Percentiles rank a stretch among this genome's conserved stretches.
Evolutionary conservation across 23 red algal species (phyloP).

Genomic region (Gracilaria caudata): DNA sequence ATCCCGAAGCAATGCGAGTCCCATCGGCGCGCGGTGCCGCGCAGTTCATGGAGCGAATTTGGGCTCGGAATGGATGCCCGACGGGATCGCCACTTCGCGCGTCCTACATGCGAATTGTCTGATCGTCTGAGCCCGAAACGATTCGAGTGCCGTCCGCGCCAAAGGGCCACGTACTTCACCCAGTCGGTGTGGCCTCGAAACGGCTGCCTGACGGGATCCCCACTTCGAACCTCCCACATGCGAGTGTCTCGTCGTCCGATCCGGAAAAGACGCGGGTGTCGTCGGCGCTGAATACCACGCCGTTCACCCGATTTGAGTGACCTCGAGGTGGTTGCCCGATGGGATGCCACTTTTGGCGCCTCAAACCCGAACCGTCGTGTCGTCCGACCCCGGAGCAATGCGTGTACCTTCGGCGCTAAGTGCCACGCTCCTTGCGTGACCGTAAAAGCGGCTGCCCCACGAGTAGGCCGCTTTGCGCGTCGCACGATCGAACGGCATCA

Average conservation of each 20-base stretch:
- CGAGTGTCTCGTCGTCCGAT: no score
- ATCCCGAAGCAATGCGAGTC: not conserved
- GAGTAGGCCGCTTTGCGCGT: no score
- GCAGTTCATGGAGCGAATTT: not conserved
- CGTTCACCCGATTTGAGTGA: no score
- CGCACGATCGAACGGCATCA: no score
- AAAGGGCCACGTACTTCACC: not conserved
- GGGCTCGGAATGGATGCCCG: not conserved
- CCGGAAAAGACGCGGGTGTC: no score
- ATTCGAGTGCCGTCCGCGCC: no score
- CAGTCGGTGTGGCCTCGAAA: not conserved
- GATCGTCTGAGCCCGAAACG: no score
- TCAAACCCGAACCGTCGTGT: not conserved
- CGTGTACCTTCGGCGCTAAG: not conserved
- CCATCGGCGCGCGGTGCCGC: not conserved
- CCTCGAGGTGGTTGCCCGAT: no score
- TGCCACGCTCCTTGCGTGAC: no score
- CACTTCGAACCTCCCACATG: not conserved
- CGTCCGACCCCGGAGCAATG: not conserved
- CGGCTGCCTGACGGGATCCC: no score
- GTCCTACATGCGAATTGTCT: not conserved
- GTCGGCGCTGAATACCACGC: no score
- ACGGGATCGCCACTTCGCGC: not conserved
- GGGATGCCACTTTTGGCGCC: not conserved
- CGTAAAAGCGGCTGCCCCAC: no score